These are phyloP conservation scores for Solanum chilense DNA, from an alignment of 257 asterid genomes.

Conservation along the genomic window DNA sequence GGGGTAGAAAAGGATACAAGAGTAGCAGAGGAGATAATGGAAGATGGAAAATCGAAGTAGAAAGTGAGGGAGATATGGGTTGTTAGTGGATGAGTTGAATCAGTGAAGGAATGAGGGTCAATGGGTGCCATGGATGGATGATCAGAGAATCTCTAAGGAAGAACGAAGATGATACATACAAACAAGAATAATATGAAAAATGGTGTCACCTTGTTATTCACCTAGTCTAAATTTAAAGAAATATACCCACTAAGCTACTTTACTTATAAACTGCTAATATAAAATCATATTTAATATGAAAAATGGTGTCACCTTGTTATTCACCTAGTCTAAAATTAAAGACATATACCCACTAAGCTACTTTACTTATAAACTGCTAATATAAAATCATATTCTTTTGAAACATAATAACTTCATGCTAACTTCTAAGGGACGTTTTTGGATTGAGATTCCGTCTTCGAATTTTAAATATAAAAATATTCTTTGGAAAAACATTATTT, in stretches of 20 bases:
- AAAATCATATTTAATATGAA: not conserved
- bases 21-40: constrained; percentile 64
- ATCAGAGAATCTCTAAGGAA: not conserved
- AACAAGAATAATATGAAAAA: not conserved
- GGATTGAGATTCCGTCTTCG: not conserved
- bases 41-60: constrained; percentile 77
- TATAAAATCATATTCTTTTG: not conserved
- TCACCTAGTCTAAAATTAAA: not conserved
- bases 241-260: not conserved
- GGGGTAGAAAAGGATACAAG: constrained; percentile 58
- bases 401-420: not conserved
- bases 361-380: not conserved
- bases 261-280: not conserved
- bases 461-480: too few species aligned
- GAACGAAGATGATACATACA: not conserved
- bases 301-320: not conserved
- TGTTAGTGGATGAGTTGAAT: constrained; percentile 69
- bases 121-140: constrained; percentile 48
- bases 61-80: constrained; percentile 71
- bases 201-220: not conserved
- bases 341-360: not conserved
- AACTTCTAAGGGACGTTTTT: not conserved
- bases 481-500: too few species aligned
- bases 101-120: constrained; percentile 91
- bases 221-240: not conserved